Conservation (phyloP, 306 rosid genomes). For the Corylus avellana region DNA sequence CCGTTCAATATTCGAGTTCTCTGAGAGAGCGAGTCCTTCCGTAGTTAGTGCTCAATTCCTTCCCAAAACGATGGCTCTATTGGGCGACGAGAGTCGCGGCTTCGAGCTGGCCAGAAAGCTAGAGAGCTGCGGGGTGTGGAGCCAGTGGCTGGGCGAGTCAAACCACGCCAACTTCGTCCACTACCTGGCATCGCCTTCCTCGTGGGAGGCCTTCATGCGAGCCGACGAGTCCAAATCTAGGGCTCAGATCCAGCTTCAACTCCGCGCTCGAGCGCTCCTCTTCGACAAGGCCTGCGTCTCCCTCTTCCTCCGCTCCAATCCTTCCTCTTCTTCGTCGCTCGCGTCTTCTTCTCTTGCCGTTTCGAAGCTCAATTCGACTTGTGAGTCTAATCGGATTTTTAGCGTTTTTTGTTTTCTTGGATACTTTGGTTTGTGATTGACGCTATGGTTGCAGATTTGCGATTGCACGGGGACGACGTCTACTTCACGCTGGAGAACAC, state of each 20-base stretch:
- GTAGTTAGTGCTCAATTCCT: neutral
- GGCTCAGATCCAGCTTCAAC: slow-evolving; percentile 75
- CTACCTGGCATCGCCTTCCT: slow-evolving; percentile 65
- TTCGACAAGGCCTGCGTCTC: slow-evolving; percentile 86
- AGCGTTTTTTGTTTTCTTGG: neutral
- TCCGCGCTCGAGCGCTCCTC: slow-evolving; percentile 88
- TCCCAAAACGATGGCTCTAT: slow-evolving; percentile 53
- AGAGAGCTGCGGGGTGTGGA: slow-evolving; percentile 68
- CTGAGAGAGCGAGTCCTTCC: neutral
- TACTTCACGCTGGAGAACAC: slow-evolving; percentile 71
- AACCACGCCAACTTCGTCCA: slow-evolving; percentile 56
- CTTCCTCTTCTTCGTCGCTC: slow-evolving; percentile 25
- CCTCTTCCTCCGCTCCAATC: slow-evolving; percentile 49
- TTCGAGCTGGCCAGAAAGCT: slow-evolving; percentile 80
- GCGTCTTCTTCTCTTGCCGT: slow-evolving; percentile 36
- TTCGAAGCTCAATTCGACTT: slow-evolving; percentile 60
- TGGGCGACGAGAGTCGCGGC: slow-evolving; percentile 88
- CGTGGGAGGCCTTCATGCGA: slow-evolving; percentile 81
- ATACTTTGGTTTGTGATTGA: neutral
- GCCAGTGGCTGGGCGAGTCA: slow-evolving; percentile 81
- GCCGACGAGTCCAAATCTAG: slow-evolving; percentile 66
- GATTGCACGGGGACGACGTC: slow-evolving; percentile 77
- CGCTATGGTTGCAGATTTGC: slow-evolving; percentile 54
- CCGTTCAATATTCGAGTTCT: too few relatives aligned
- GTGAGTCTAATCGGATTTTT: slow-evolving; percentile 32